Evolutionary conservation across 495 filamentous ascomycete genomes (phyloP).

Genomic region (Pseudotulostoma volvatum): DNA sequence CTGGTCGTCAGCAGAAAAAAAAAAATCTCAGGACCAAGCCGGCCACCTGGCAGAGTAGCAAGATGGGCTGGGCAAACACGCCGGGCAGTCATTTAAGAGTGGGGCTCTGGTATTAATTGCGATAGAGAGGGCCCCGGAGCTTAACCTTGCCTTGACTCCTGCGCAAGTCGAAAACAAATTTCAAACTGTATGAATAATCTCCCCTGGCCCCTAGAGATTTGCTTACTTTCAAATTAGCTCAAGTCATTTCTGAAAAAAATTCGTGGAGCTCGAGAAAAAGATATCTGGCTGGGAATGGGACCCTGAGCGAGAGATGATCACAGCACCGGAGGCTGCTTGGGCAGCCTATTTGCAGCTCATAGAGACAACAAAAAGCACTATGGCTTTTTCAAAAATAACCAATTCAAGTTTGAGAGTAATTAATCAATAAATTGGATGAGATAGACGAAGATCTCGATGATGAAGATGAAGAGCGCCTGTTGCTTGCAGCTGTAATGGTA

Average conservation of each 20-base stretch:
- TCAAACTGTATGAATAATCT: no score
- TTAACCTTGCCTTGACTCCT: no score
- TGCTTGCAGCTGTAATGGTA: not conserved
- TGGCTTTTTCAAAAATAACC: slow-evolving; percentile 1
- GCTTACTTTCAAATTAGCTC: no score
- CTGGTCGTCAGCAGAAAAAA: no score
- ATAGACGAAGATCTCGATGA: not conserved
- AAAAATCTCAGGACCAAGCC: no score
- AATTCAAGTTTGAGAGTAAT: not conserved
- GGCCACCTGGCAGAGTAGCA: no score
- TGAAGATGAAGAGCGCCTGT: not conserved
- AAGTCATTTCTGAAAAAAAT: not conserved
- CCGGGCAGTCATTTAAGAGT: no score
- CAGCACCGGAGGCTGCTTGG: not conserved
- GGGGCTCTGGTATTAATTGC: no score
- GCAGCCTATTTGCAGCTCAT: not conserved
- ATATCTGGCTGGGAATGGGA: not conserved
- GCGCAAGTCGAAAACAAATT: no score
- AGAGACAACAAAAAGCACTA: slow-evolving; percentile 3
- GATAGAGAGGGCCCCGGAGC: no score
- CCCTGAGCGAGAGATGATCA: not conserved
- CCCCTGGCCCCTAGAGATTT: no score
- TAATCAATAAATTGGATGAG: not conserved
- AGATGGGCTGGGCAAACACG: no score
- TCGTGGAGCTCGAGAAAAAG: not conserved